phyloP scores from a whole-genome alignment of 805 yeast genomes.

The Blastobotrys americana region DNA sequence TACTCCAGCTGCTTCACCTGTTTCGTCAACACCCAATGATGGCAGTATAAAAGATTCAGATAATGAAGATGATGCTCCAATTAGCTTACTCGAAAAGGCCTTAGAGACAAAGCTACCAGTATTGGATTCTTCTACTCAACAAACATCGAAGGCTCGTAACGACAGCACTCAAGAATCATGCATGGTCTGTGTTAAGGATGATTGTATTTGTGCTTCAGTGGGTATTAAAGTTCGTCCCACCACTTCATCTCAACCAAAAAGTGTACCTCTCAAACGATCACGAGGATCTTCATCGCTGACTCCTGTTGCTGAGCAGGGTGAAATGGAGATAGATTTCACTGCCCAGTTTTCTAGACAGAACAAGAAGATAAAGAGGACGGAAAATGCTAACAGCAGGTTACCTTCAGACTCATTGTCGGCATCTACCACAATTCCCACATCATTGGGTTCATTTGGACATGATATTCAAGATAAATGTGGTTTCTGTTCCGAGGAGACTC shows the following conservation, averaged over 20 bases:
- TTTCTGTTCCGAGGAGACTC: constrained; percentile 84
- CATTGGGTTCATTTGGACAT: not conserved
- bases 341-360: constrained; percentile 29
- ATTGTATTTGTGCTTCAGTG: constrained; percentile 52
- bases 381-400: not conserved
- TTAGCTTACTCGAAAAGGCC: constrained; percentile 30
- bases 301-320: constrained; percentile 9
- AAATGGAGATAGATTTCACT: constrained; percentile 54
- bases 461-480: constrained; percentile 65
- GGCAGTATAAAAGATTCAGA: not conserved
- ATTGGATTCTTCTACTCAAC: constrained; percentile 9
- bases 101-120: constrained; percentile 32
- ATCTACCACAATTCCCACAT: constrained; percentile 3
- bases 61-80: constrained; percentile 4
- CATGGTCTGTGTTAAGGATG: constrained; percentile 62
- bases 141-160: not conserved
- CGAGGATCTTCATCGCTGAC: not conserved
- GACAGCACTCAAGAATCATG: constrained; percentile 36
- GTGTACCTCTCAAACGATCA: not conserved
- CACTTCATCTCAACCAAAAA: not conserved
- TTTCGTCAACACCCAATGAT: constrained; percentile 7
- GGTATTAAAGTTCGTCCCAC: constrained; percentile 22
- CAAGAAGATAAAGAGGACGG: constrained; percentile 6
- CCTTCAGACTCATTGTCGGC: constrained; percentile 1
- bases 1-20: constrained; percentile 44